Conservation (phyloP, 108 stramenopile species). For the Fragilariopsis cylindrus region DNA sequence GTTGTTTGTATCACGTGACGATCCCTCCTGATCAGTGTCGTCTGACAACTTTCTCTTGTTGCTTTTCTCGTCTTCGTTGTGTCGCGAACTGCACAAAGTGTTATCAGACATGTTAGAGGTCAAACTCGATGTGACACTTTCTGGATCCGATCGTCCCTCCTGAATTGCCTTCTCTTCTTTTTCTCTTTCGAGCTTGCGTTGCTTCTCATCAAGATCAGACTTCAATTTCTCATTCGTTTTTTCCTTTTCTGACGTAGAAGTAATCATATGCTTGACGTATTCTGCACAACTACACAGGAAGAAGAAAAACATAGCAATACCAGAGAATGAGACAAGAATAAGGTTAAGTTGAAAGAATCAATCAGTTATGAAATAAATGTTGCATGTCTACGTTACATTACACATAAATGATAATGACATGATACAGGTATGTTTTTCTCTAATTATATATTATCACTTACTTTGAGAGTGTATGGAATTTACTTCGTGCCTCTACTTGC, state of each 20-base stretch:
- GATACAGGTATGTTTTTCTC: no score
- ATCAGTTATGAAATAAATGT: no score
- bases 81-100: constrained; percentile 13
- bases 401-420: no score
- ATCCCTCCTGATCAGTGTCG: constrained; percentile 11
- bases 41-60: constrained; percentile 22
- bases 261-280: constrained; percentile 69
- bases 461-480: constrained; percentile 81
- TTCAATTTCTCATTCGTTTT: constrained; percentile 53
- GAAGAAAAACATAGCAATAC: constrained; percentile 1
- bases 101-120: constrained; percentile 33
- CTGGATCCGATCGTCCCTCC: constrained; percentile 66
- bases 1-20: constrained; percentile 4
- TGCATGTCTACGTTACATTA: no score
- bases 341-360: background rate
- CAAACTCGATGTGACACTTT: constrained; percentile 72
- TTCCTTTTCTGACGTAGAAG: constrained; percentile 68
- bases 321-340: no score
- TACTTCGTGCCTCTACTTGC: constrained; percentile 79
- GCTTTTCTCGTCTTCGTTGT: constrained; percentile 13
- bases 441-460: constrained; percentile 41
- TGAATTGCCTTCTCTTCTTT: constrained; percentile 61
- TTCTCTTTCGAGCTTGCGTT: constrained; percentile 56
- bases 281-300: constrained; percentile 60
- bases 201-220: constrained; percentile 42